phyloP scores from a whole-genome alignment of 345 rosid species.

The Heritiera fomes region DNA sequence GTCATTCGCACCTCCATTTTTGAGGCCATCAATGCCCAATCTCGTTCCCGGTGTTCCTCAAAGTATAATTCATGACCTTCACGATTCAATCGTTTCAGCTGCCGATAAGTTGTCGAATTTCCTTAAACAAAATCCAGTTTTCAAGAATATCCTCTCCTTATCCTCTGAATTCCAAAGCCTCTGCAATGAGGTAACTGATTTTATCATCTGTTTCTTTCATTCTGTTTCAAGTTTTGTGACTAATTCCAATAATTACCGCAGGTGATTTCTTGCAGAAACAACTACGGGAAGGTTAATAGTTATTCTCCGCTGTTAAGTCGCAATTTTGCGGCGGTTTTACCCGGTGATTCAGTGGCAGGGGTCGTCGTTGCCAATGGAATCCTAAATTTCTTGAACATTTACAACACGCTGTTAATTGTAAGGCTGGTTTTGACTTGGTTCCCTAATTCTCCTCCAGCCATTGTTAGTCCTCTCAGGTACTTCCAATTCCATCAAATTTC shows the following conservation, averaged over 20 bases:
- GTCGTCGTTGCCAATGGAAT: conserved; percentile 85
- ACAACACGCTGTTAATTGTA: conserved; percentile 71
- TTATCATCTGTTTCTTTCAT: not conserved
- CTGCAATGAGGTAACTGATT: conserved; percentile 44
- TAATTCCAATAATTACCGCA: conserved; percentile 21
- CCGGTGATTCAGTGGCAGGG: conserved; percentile 89
- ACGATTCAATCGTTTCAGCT: conserved; percentile 40
- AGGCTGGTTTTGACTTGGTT: conserved; percentile 98
- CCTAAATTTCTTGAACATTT: conserved; percentile 72
- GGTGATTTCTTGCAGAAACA: conserved; percentile 54
- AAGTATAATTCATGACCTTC: conserved; percentile 42
- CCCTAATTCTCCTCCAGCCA: conserved; percentile 92
- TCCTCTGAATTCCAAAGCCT: conserved; percentile 45
- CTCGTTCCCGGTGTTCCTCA: conserved; percentile 35
- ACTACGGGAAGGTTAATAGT: conserved; percentile 27
- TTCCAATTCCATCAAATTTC: not conserved
- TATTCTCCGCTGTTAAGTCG: conserved; percentile 41
- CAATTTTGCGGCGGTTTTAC: conserved; percentile 82
- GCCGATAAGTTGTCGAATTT: conserved; percentile 39
- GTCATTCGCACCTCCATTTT: not conserved
- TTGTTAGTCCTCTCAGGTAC: conserved; percentile 91
- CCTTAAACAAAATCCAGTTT: conserved; percentile 47
- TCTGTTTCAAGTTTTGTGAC: not conserved
- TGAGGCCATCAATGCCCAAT: conserved; percentile 11
- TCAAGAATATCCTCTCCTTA: conserved; percentile 43